phyloP scores from a whole-genome alignment of 2,329 filamentous ascomycete species.

The Camillea tinctor region DNA sequence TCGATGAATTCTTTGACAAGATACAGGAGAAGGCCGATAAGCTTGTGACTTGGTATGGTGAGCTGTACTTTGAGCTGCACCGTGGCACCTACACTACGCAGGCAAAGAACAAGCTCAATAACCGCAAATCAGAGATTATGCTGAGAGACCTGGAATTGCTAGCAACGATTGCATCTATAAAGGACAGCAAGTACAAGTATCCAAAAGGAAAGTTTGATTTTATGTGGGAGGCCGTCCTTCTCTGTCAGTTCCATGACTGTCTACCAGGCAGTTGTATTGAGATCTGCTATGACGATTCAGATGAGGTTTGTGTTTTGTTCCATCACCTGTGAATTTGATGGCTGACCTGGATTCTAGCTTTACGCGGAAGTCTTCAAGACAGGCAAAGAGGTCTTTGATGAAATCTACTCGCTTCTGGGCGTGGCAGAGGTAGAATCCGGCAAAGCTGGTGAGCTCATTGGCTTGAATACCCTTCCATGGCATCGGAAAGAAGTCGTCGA shows the following conservation, averaged over 20 bases:
- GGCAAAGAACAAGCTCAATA: slow-evolving; percentile 95
- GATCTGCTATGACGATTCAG: slow-evolving; percentile 97
- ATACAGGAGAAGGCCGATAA: slow-evolving; percentile 76
- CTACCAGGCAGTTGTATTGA: slow-evolving; percentile 92
- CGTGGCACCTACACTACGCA: slow-evolving; percentile 97
- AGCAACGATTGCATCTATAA: slow-evolving; percentile 79
- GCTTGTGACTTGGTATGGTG: slow-evolving; percentile 95
- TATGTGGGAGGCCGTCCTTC: slow-evolving; percentile 90
- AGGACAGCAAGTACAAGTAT: slow-evolving; percentile 74
- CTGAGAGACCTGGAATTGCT: slow-evolving; percentile 86
- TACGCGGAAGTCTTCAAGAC: slow-evolving; percentile 81
- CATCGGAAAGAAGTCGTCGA: slow-evolving; percentile 70
- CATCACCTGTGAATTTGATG: not conserved
- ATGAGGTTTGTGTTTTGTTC: slow-evolving; percentile 55
- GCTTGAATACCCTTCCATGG: slow-evolving; percentile 88
- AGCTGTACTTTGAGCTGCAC: slow-evolving; percentile 97
- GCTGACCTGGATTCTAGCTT: slow-evolving; percentile 45
- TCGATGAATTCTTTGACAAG: slow-evolving; percentile 90
- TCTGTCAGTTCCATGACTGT: slow-evolving; percentile 98
- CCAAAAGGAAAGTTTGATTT: slow-evolving; percentile 91
- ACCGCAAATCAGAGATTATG: slow-evolving; percentile 80
- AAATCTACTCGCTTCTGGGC: slow-evolving; percentile 67
- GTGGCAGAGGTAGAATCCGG: slow-evolving; percentile 47
- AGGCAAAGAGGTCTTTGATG: slow-evolving; percentile 68
- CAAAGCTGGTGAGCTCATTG: slow-evolving; percentile 52